Percentiles rank a stretch among this genome's conserved stretches.
Evolutionary conservation across 139 green algal genomes (phyloP).

Genomic region (Coelastrella sp.): DNA sequence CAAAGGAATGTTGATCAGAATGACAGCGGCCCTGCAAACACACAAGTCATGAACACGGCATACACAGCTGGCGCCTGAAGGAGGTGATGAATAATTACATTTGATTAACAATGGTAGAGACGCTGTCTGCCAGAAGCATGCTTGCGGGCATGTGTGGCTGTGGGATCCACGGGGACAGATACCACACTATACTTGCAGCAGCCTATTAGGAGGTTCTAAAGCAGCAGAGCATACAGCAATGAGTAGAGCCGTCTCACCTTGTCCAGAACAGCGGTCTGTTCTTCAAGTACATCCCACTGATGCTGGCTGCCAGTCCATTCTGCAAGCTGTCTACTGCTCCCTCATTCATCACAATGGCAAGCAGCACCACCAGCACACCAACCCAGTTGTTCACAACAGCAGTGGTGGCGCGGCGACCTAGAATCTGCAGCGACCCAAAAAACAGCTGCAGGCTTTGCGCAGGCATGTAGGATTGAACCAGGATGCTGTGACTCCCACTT

Average conservation of each 20-base stretch:
- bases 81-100: no score
- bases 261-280: constrained; percentile 26
- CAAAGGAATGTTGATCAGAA: constrained; percentile 81
- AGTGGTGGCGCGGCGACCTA: background rate
- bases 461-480: no score
- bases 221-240: no score
- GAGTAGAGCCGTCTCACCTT: background rate
- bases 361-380: constrained; percentile 40
- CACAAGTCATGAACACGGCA: background rate
- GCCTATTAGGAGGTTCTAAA: no score
- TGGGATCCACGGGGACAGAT: no score
- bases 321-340: constrained; percentile 77
- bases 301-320: constrained; percentile 63
- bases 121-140: no score
- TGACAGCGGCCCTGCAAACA: constrained; percentile 58
- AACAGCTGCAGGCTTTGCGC: background rate
- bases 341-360: constrained; percentile 80
- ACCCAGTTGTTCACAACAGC: constrained; percentile 31
- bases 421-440: constrained; percentile 30
- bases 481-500: no score
- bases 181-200: no score
- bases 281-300: constrained; percentile 56
- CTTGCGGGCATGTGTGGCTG: no score
- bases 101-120: no score
- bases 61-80: background rate